Percentiles rank a stretch among this genome's conserved stretches.
Conservation (phyloP, 345 rosid genomes). For the Citrus unshiu region DNA sequence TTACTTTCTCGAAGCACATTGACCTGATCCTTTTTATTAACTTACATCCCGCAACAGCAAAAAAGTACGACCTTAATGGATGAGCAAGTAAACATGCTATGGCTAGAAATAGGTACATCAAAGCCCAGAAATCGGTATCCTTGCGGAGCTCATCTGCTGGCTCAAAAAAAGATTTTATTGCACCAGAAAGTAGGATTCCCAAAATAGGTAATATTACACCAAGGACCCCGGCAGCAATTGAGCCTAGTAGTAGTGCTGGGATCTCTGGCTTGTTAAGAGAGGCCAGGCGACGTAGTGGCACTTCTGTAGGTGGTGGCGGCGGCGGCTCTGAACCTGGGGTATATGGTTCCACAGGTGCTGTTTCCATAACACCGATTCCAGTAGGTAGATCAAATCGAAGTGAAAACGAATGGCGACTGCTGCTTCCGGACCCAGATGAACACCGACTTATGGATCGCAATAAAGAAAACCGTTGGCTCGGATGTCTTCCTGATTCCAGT, state of each 20-base stretch:
- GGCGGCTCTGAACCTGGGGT: neutral
- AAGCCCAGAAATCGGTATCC: conserved; percentile 61
- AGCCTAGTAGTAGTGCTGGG: conserved; percentile 52
- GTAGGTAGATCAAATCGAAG: conserved; percentile 27
- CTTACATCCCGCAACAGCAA: conserved; percentile 61
- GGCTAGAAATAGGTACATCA: conserved; percentile 56
- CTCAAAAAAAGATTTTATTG: conserved; percentile 56
- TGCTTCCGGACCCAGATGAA: conserved; percentile 40
- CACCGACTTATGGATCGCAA: conserved; percentile 25
- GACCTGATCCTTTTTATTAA: conserved; percentile 54
- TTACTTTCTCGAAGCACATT: conserved; percentile 68
- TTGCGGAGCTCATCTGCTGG: conserved; percentile 39
- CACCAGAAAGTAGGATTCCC: conserved; percentile 54
- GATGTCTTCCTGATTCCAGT: conserved; percentile 15
- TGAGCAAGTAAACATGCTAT: conserved; percentile 35
- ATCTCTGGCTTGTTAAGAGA: conserved; percentile 67
- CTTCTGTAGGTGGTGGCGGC: conserved; percentile 1
- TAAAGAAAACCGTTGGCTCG: conserved; percentile 24
- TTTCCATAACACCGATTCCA: conserved; percentile 7
- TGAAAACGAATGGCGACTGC: conserved; percentile 29
- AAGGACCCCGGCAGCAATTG: conserved; percentile 40
- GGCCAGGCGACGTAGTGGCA: conserved; percentile 50
- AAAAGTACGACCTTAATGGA: conserved; percentile 51
- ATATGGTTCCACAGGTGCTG: conserved; percentile 19
- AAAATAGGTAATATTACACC: conserved; percentile 60